Evolutionary conservation across 2,329 filamentous ascomycete species (phyloP), one percentile per base, ranked within the genome.

Genomic region (Calonectria naviculata): DNA sequence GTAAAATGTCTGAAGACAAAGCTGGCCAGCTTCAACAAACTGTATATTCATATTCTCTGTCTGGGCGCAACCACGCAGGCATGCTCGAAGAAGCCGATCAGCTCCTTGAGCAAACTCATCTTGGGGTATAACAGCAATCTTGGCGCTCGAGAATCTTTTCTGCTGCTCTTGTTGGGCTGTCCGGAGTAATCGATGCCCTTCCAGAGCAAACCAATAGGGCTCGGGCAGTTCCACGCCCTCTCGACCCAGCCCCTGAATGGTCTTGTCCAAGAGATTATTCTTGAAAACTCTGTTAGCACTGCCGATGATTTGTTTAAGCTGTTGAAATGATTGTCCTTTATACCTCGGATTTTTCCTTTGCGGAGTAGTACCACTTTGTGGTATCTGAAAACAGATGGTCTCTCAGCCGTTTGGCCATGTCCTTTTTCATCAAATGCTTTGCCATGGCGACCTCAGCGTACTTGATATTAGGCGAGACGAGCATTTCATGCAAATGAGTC

Each of bases 341-440:
- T 29, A 69, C 69, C 41, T 65, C n/a, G 9, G n/a, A 26, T 19
- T 60, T 73, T 26, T 68, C 64, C 31, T 21, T 34, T 21, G 29
- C 19, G 4, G 72, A 72, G 41, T 70, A 68, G 21, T 75, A 74
- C 74, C 73, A 73, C 41, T 56, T 73, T 5, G 47, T 49, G 2
- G 34, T 21, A 34, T 75, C 63, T 2, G 28, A 28, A 5, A 70
- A 60, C 0, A 76, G 52, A 42, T 74, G 31, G 4, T 70, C 28
- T 21, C 29, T 52, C 2, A 75, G 68, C n/a, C 36, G 4, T 9
- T 6, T 8, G 1, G 63, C 62, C 2, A 54, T 68, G 2, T 34
- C 47, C 9, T 4, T 21, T 19, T 56, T 21, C 15, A 74, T 67
- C 2, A 44, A 15, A 2, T 47, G 15, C 7, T 21, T 12, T 6